Evolutionary conservation across 2,329 filamentous ascomycete genomes (phyloP), one percentile per base, ranked within the genome.

Genomic region (Sordariomycetes sp.): DNA sequence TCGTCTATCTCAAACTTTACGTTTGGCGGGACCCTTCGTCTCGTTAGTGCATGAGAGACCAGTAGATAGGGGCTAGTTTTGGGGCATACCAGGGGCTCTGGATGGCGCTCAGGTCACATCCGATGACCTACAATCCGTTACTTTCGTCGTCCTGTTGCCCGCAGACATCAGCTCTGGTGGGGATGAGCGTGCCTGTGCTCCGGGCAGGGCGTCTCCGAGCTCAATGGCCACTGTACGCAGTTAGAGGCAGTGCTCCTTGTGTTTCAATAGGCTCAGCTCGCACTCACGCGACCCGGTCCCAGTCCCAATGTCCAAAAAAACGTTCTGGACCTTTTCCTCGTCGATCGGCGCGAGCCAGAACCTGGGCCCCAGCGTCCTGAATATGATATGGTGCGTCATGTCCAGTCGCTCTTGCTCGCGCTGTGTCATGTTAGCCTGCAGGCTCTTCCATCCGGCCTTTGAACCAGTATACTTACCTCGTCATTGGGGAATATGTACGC

Each of bases 1-100:
- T 84, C 80, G 59, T 84, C 80, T 12, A 83, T 72, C 63, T 79
- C 69, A 61, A 81, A 82, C 25, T 71, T 70, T 22, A 80, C 72
- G 61, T 82, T 82, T 3, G 78, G 75, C 3, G 79, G 80, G 12
- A 82, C 66, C 69, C 76, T 77, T 61, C 4, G 8, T 25, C 8
- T 1, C 7, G 25, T 55, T 45, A 55, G 53, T 10, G 53, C 12
- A 10, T 20, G 36, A 15, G 12, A 45, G 2, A 12, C n/a, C 20
- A 12, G 42, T 48, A 20, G 42, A 24, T 24, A 45, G 28, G 20
- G 53, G 22, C 22, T 15, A 32, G 17, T 54, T 13, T 6, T 17
- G 3, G 34, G 1, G 52, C 42, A 13, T 15, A 64, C 61, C 63
- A 65, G 35, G 59, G 48, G 1, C 62, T 55, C 36, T 65, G 63